phyloP scores from a whole-genome alignment of 2,329 filamentous ascomycete genomes.

The Aspergillus sclerotialis region DNA sequence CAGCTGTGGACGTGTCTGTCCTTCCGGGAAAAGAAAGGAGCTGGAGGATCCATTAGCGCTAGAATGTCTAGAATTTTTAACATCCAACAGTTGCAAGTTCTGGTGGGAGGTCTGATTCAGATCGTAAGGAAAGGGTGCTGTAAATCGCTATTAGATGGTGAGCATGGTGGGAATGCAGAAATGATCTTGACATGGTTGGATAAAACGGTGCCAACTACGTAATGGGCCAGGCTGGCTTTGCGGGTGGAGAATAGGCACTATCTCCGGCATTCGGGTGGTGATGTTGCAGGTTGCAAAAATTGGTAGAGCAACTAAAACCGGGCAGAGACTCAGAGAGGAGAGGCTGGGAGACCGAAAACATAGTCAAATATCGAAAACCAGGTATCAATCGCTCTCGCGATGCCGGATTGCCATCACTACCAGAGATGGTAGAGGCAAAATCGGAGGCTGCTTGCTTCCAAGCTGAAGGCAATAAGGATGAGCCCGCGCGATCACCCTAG shows the following conservation, averaged over 20 bases:
- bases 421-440: not conserved
- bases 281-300: not conserved
- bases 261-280: no score
- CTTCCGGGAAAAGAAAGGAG: not conserved
- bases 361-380: not conserved
- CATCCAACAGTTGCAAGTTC: not conserved
- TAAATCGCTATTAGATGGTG: not conserved
- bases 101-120: not conserved
- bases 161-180: not conserved
- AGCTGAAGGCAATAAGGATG: no score
- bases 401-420: not conserved
- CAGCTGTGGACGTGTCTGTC: not conserved
- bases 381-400: not conserved
- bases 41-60: not conserved
- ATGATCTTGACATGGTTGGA: not conserved
- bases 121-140: not conserved
- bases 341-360: not conserved
- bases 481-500: no score
- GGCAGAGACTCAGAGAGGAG: not conserved
- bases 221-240: not conserved
- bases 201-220: constrained; percentile 1
- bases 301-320: not conserved
- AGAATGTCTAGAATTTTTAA: not conserved
- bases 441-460: not conserved
- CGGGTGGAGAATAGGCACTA: no score